phyloP scores from a whole-genome alignment of 495 filamentous ascomycete genomes.

The Lindgomyces ingoldianus region DNA sequence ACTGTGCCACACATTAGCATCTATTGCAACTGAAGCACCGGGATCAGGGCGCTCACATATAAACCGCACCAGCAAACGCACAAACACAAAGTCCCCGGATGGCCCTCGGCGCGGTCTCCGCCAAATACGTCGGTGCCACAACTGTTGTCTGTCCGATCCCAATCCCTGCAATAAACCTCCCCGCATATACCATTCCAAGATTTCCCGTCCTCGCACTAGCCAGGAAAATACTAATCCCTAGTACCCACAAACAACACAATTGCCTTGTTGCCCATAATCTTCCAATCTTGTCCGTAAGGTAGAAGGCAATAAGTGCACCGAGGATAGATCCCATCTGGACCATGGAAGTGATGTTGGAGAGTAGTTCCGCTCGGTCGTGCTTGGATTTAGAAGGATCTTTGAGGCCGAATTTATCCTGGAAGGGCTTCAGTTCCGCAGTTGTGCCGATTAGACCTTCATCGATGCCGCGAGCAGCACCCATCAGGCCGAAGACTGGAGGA shows the following conservation, averaged over 20 bases:
- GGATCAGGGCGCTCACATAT: constrained; percentile 42
- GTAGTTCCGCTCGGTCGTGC: constrained; percentile 61
- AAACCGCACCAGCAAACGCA: constrained; percentile 65
- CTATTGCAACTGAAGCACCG: neutral
- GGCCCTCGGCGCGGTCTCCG: constrained; percentile 62
- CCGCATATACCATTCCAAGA: constrained; percentile 65
- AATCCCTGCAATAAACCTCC: constrained; percentile 67
- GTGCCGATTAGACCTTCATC: constrained; percentile 72
- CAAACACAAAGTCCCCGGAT: constrained; percentile 70
- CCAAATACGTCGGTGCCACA: constrained; percentile 60
- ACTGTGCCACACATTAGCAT: constrained; percentile 1
- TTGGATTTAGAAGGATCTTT: constrained; percentile 49
- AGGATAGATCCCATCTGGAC: constrained; percentile 69
- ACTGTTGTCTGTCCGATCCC: constrained; percentile 70
- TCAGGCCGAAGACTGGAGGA: constrained; percentile 52
- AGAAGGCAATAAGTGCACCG: constrained; percentile 66
- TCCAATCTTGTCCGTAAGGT: constrained; percentile 67
- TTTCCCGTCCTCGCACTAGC: constrained; percentile 53
- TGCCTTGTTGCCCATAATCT: constrained; percentile 70
- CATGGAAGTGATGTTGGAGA: constrained; percentile 71
- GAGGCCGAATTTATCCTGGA: constrained; percentile 62
- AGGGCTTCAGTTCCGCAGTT: constrained; percentile 64
- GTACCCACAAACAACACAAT: constrained; percentile 65
- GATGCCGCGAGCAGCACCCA: constrained; percentile 70
- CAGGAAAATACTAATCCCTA: constrained; percentile 71